phyloP scores from a whole-genome alignment of 2,329 filamentous ascomycete species.

The Neobulgaria alba region DNA sequence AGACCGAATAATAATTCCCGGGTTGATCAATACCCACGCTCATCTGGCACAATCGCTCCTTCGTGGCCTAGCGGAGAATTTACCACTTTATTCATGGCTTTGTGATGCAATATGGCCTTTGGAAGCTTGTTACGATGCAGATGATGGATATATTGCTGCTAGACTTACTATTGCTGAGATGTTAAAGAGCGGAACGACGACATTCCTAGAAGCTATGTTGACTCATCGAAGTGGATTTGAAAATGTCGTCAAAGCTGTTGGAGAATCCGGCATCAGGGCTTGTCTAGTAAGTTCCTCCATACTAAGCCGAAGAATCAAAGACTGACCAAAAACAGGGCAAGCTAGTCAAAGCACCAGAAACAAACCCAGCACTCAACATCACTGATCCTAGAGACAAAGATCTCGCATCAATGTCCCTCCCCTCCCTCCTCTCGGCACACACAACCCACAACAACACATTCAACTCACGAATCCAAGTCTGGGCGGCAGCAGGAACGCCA shows the following conservation, averaged over 20 bases:
- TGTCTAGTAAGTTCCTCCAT: too few species aligned
- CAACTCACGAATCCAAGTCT: constrained; percentile 37
- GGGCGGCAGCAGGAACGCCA: constrained; percentile 40
- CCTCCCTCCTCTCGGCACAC: constrained; percentile 29
- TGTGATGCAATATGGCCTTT: constrained; percentile 43
- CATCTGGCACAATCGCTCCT: constrained; percentile 42
- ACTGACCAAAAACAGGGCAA: too few species aligned
- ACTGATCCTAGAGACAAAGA: constrained; percentile 32
- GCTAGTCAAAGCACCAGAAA: constrained; percentile 33
- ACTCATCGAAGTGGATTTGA: constrained; percentile 39
- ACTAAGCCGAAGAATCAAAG: too few species aligned
- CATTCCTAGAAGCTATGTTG: constrained; percentile 44
- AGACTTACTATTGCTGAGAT: constrained; percentile 42
- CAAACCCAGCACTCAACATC: constrained; percentile 27
- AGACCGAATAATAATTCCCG: constrained; percentile 39
- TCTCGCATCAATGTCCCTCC: constrained; percentile 29
- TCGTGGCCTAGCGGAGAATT: constrained; percentile 40
- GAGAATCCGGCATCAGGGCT: constrained; percentile 34
- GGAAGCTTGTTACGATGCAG: constrained; percentile 35
- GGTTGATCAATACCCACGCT: constrained; percentile 42
- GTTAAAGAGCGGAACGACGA: constrained; percentile 41
- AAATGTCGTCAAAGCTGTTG: constrained; percentile 35
- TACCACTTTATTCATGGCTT: constrained; percentile 42
- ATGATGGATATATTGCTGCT: constrained; percentile 42
- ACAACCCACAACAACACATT: constrained; percentile 30